Conservation (phyloP, 352 stramenopile species). For the Phytophthora multivora region DNA sequence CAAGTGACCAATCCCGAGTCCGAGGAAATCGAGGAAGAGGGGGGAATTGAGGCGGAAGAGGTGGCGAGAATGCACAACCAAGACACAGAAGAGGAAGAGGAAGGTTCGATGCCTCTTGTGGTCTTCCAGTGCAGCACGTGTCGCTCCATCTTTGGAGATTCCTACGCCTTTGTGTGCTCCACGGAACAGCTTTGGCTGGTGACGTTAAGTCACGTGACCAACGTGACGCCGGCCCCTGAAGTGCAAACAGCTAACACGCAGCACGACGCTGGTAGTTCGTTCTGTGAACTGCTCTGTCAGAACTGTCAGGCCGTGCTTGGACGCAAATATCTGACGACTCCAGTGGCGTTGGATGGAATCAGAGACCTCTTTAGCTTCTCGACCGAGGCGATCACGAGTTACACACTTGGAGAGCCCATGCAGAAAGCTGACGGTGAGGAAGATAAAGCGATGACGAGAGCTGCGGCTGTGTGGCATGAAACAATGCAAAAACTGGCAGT, state of each 20-base stretch:
- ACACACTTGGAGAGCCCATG: slow-evolving; percentile 77
- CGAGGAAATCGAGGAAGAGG: slow-evolving; percentile 43
- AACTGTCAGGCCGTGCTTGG: slow-evolving; percentile 84
- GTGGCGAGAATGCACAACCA: slow-evolving; percentile 16
- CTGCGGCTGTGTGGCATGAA: slow-evolving; percentile 37
- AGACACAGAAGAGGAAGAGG: slow-evolving; percentile 40
- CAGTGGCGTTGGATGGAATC: slow-evolving; percentile 60
- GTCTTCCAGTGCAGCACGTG: slow-evolving; percentile 88
- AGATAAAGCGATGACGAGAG: slow-evolving; percentile 24
- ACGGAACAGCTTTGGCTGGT: slow-evolving; percentile 75
- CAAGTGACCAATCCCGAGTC: slow-evolving; percentile 32
- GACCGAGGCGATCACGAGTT: slow-evolving; percentile 75
- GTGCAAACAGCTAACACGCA: slow-evolving; percentile 55
- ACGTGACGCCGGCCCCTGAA: slow-evolving; percentile 51
- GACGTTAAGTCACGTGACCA: slow-evolving; percentile 75
- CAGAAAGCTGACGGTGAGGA: slow-evolving; percentile 8
- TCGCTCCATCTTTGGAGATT: slow-evolving; percentile 84
- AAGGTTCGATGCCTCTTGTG: slow-evolving; percentile 64
- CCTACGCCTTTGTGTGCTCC: slow-evolving; percentile 81
- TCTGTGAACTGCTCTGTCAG: slow-evolving; percentile 75
- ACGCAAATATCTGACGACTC: slow-evolving; percentile 78
- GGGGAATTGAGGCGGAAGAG: slow-evolving; percentile 26
- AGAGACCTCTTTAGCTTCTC: slow-evolving; percentile 76
- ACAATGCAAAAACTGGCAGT: slow-evolving; percentile 46
- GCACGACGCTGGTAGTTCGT: slow-evolving; percentile 72